Evolutionary conservation across 2,329 filamentous ascomycete species (phyloP).

Genomic region (Colletotrichum sojae): DNA sequence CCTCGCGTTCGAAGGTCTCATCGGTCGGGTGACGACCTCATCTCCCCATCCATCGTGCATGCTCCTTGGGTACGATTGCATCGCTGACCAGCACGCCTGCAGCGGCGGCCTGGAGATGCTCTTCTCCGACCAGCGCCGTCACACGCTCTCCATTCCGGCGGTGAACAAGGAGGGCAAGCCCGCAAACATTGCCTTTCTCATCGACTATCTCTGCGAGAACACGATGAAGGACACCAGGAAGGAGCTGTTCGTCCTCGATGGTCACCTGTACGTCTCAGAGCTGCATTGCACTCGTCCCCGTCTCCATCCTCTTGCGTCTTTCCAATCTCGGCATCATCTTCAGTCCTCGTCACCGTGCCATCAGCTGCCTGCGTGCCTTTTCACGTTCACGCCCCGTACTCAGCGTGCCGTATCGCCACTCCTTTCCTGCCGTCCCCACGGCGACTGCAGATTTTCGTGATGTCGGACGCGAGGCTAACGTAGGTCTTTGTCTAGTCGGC

Average conservation of each 20-base stretch:
- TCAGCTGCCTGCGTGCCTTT: neutral
- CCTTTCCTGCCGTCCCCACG: neutral
- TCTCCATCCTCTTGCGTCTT: slow-evolving; percentile 32
- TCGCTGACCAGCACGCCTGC: slow-evolving; percentile 35
- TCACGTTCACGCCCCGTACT: slow-evolving; percentile 39
- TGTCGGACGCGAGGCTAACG: slow-evolving; percentile 41
- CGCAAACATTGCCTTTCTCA: slow-evolving; percentile 81
- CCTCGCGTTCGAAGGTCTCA: neutral
- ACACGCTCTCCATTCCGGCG: slow-evolving; percentile 77
- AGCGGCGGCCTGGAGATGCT: slow-evolving; percentile 96
- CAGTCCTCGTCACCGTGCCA: slow-evolving; percentile 14
- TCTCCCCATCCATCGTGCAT: slow-evolving; percentile 17
- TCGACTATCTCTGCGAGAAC: slow-evolving; percentile 83
- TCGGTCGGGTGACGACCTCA: slow-evolving; percentile 17
- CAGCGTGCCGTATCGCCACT: slow-evolving; percentile 27
- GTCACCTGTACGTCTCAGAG: slow-evolving; percentile 80
- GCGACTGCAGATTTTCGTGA: slow-evolving; percentile 12
- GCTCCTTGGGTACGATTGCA: slow-evolving; percentile 11
- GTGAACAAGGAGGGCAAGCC: slow-evolving; percentile 71
- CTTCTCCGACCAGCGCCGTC: slow-evolving; percentile 85
- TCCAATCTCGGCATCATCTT: slow-evolving; percentile 26
- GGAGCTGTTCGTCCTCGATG: slow-evolving; percentile 91
- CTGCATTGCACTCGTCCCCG: slow-evolving; percentile 30
- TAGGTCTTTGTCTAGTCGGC: slow-evolving; percentile 72
- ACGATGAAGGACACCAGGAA: slow-evolving; percentile 88